Base-by-base conservation (phyloP, 2,329 filamentous ascomycete species). In the Aspergillus vadensis region DNA sequence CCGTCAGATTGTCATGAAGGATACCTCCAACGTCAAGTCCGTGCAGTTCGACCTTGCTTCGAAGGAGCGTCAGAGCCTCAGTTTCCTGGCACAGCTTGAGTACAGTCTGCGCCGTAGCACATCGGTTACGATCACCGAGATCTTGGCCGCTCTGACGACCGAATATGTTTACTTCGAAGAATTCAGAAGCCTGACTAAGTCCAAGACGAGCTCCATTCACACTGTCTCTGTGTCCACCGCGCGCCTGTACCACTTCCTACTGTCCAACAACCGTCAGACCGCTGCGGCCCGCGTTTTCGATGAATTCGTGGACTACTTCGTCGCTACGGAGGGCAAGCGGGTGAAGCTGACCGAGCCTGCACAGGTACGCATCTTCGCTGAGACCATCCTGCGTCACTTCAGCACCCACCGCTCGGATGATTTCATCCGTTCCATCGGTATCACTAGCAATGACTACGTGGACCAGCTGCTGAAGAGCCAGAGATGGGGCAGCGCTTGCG, bases 41-140 rank as follows among this genome's bases (percentile, higher is more conserved):
- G 67, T 19, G 64, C 69, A 68, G 19, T 76, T 79, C 39, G 72
- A 78, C 49, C 60, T 78, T 5, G 69, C 75, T 1, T 66, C 69
- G 1, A 71, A 71, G 54, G 70, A 70, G 9, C 76, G 72, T n/a
- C 69, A 74, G 50, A 72, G 70, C 52, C 69, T 78, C 14, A 75
- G 77, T 10, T 82, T 81, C 72, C 66, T 82, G 19, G 80, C 80
- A 17, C 77, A 80, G 57, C 69, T 82, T 1, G 77, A 82, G 65
- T 76, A 80, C 63, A 75, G 68, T 51, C 69, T 78, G 15, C 70
- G 67, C 32, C 52, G 59, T 5, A 44, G 44, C 49, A 55, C 63
- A 43, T 70, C 69, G 2, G 63, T 68, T 50, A 75, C 75, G 5
- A 64, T 81, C 12, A 78, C 74, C 14, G 78, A 80, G 54, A 77